phyloP scores from a whole-genome alignment of 2,329 filamentous ascomycete genomes.

The Botrytis galanthina region DNA sequence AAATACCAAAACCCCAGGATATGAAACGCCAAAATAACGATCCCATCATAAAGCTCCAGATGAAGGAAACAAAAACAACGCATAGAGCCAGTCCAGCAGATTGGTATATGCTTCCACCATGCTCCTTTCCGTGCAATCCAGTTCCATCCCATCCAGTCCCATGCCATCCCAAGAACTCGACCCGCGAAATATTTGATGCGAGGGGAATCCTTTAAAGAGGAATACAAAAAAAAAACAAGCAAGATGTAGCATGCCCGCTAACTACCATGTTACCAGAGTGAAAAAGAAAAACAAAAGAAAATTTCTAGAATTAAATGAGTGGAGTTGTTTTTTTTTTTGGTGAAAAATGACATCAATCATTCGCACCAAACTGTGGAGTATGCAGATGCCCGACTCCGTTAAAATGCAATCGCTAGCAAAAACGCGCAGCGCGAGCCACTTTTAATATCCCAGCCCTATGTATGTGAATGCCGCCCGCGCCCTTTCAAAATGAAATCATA shows the following conservation, averaged over 20 bases:
- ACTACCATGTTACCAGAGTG: neutral
- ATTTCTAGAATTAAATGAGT: conserved; percentile 4
- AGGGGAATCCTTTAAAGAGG: neutral
- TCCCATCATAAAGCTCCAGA: conserved; percentile 3
- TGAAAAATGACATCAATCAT: neutral
- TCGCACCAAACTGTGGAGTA: neutral
- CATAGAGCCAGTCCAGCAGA: conserved; percentile 9
- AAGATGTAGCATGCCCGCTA: neutral
- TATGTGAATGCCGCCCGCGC: conserved; percentile 30
- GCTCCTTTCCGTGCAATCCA: neutral
- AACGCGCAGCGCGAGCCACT: conserved; percentile 38
- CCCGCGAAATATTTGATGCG: conserved; percentile 11
- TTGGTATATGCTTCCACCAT: conserved; percentile 3
- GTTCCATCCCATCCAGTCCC: conserved; percentile 2
- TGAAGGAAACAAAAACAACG: conserved; percentile 8
- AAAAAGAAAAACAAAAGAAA: neutral
- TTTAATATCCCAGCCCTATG: conserved; percentile 37
- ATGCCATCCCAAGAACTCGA: conserved; percentile 10
- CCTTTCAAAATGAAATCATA: conserved; percentile 15
- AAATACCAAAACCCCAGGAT: neutral
- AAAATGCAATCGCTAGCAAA: conserved; percentile 17
- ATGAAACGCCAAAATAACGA: conserved; percentile 6
- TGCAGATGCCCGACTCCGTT: neutral
- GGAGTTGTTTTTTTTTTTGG: neutral
- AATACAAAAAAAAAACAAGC: neutral